Percentiles rank a stretch among this genome's conserved stretches.
These are phyloP conservation scores for Aspergillus terreus DNA, from an alignment of 2,329 filamentous ascomycete species.

Conservation along the genomic window DNA sequence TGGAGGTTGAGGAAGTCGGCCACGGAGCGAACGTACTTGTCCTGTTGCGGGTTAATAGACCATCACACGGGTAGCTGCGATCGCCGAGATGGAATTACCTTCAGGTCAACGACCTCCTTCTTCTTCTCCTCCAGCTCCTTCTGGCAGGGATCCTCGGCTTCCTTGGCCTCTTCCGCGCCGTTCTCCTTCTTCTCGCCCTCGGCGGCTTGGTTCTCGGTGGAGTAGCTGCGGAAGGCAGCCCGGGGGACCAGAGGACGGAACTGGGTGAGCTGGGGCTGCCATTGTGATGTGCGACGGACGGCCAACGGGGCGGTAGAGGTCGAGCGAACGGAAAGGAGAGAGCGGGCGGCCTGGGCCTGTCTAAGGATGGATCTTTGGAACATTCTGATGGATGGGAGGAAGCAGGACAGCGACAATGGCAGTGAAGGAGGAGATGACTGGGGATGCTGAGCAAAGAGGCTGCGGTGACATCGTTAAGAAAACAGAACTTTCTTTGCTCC, in stretches of 20 bases:
- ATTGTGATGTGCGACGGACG: conserved; percentile 31
- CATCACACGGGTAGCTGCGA: neutral
- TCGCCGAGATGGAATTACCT: conserved; percentile 55
- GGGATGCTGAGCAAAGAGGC: neutral
- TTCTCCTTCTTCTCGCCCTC: conserved; percentile 43
- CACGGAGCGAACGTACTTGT: conserved; percentile 88
- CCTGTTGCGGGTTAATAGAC: conserved; percentile 51
- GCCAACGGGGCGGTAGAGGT: conserved; percentile 30
- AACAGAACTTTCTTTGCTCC: conserved; percentile 15
- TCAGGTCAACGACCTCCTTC: conserved; percentile 73
- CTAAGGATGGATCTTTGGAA: conserved; percentile 41
- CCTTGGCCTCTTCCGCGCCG: conserved; percentile 37
- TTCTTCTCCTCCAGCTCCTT: conserved; percentile 70
- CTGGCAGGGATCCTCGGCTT: conserved; percentile 48
- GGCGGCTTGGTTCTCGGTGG: conserved; percentile 38
- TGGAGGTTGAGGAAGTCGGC: conserved; percentile 98
- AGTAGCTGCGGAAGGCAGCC: conserved; percentile 39
- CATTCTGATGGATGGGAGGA: conserved; percentile 27
- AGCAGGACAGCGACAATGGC: conserved; percentile 3
- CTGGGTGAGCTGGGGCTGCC: conserved; percentile 25
- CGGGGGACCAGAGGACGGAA: conserved; percentile 32
- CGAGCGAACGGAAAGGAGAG: conserved; percentile 30
- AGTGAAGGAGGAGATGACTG: neutral
- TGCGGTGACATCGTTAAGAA: conserved; percentile 6
- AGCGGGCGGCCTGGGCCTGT: conserved; percentile 38